Base-by-base conservation (phyloP, 495 filamentous ascomycete genomes). In the Darksidea phi region DNA sequence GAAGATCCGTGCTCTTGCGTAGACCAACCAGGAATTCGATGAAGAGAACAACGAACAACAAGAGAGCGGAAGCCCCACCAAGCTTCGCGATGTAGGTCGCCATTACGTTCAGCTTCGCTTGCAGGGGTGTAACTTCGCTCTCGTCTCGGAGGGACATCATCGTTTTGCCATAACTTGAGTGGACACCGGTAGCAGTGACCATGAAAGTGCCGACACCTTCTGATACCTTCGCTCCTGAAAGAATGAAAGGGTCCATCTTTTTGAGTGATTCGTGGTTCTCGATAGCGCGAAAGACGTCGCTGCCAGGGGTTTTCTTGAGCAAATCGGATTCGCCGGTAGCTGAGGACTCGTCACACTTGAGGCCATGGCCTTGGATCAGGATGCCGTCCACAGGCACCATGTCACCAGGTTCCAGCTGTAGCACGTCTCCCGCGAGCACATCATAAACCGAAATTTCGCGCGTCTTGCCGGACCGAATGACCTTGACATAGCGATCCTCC, bases 41-140 rank as follows among this genome's bases (percentile, higher is more conserved):
- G 74, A 97, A 89, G 8, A 95, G 80, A n/a, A 96, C 90, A 49
- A 93, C 74, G 69, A 97, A 96, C 26, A 97, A 77, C 17, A 97
- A 77, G 32, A 93, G 78, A 60, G 89, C 93, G 57, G 91, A 86
- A 53, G 88, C 87, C 61, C 84, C 84, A 74, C 92, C 93, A 21
- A 97, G 83, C 72, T 97, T 96, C 13, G 93, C 92, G 55, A 97
- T 97, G 67, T 91, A 91, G 70, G 94, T 89, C 41, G 93, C 93
- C 53, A 97, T 82, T 37, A 88, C 78, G 67, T 95, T 95, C 64
- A 97, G 80, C 75, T 97, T 97, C 6, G 86, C 87, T 73, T 97
- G 93, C 38, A 97, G 77, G n/a, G 93, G 93, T 10, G 93, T 97
- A 11, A 91, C 90, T 66, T 97, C 92, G 62, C 85, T 86, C 59